Evolutionary conservation across 768 basidiomycete species (phyloP).

Genomic region (Panaeolus papilionaceus): DNA sequence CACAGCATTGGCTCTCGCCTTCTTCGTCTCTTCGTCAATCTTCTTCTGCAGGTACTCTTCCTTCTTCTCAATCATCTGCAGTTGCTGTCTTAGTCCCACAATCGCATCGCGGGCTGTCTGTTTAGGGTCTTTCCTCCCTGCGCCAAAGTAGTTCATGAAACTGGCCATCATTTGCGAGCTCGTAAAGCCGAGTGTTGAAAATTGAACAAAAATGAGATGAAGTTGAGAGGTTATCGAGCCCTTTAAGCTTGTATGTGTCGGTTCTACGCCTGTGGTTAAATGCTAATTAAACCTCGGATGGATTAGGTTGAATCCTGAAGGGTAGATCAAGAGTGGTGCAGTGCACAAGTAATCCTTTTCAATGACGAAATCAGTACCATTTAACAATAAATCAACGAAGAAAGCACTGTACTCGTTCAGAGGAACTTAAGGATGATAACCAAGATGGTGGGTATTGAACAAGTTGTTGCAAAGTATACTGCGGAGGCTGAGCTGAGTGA

Average conservation of each 20-base stretch:
- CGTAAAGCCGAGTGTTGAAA: constrained; percentile 3
- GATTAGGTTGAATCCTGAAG: constrained; percentile 7
- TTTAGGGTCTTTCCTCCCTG: constrained; percentile 76
- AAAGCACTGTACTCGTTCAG: background rate
- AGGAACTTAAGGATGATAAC: background rate
- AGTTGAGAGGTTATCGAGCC: background rate
- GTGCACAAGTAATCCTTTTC: background rate
- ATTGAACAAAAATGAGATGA: background rate
- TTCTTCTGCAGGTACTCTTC: constrained; percentile 96
- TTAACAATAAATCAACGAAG: background rate
- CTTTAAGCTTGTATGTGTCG: background rate
- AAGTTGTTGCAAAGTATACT: constrained; percentile 1
- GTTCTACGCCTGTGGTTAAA: background rate
- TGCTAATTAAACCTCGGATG: background rate
- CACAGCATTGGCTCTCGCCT: constrained; percentile 92
- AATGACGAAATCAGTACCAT: constrained; percentile 10
- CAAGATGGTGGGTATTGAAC: constrained; percentile 9
- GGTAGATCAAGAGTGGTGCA: constrained; percentile 9
- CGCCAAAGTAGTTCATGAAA: constrained; percentile 90
- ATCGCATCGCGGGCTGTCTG: constrained; percentile 92
- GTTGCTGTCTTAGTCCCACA: constrained; percentile 89
- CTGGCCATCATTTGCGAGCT: constrained; percentile 65
- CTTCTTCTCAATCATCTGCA: constrained; percentile 99
- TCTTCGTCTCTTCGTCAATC: constrained; percentile 93
- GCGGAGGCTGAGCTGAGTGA: constrained; percentile 14